Evolutionary conservation across 2,329 filamentous ascomycete genomes (phyloP).

Genomic region (Clarireedia monteithiana): DNA sequence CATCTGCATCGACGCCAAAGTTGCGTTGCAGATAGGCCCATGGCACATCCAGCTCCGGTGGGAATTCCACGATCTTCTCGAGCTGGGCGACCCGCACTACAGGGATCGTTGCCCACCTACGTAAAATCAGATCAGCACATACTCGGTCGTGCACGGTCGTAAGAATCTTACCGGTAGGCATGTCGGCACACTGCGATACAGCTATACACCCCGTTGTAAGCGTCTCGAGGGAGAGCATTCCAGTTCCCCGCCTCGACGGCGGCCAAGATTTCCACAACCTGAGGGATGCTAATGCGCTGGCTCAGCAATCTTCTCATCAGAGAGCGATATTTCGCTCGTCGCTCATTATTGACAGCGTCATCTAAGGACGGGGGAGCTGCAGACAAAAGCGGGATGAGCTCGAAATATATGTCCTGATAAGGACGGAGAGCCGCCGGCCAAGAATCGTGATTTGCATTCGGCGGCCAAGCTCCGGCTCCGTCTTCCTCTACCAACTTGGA

Average conservation of each 20-base stretch:
- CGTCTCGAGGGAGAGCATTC: neutral
- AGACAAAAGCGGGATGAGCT: constrained; percentile 2
- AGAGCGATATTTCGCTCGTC: neutral
- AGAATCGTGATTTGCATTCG: neutral
- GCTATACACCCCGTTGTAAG: constrained; percentile 6
- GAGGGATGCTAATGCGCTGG: neutral
- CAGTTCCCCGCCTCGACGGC: neutral
- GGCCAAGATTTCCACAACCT: neutral
- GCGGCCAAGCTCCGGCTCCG: constrained; percentile 7
- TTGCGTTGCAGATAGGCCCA: constrained; percentile 6
- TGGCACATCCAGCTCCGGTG: neutral
- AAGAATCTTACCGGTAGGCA: neutral
- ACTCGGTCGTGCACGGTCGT: no score
- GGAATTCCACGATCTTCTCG: constrained; percentile 2
- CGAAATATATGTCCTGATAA: neutral
- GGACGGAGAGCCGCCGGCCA: constrained; percentile 3
- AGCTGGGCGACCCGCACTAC: constrained; percentile 4
- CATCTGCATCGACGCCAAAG: constrained; percentile 1
- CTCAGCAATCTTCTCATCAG: neutral
- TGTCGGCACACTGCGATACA: constrained; percentile 5
- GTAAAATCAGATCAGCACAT: neutral
- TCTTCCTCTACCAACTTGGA: neutral
- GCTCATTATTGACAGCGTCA: neutral
- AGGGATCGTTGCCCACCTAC: constrained; percentile 6
- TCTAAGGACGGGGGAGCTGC: neutral